phyloP scores from a whole-genome alignment of 2,329 filamentous ascomycete species.

The Epichloe sp. region DNA sequence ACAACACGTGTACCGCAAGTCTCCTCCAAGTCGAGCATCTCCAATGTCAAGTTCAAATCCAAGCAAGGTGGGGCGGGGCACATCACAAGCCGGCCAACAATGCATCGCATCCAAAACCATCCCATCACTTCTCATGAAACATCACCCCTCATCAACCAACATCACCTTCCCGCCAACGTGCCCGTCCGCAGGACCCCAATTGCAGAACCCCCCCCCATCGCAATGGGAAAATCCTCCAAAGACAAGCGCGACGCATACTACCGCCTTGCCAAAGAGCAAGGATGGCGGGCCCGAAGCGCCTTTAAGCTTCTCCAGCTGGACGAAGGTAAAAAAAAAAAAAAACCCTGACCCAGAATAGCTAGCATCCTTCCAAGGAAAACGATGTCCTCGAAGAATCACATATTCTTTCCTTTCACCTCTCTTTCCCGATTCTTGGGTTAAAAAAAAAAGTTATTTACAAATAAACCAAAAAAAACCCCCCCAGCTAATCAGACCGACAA shows the following conservation, averaged over 20 bases:
- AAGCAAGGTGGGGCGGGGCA: no score
- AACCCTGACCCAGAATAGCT: neutral
- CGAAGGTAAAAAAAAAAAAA: conserved; percentile 36
- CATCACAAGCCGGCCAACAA: neutral
- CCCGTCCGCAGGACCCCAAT: neutral
- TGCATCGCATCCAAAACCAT: neutral
- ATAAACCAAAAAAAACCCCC: neutral
- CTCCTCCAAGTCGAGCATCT: no score
- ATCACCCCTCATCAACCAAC: no score
- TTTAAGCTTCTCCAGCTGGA: conserved; percentile 97
- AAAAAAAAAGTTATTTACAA: neutral
- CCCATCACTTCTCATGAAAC: neutral
- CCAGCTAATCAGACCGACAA: neutral
- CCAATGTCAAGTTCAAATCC: no score
- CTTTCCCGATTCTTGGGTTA: conserved; percentile 1
- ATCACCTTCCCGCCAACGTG: neutral
- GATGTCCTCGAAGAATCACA: no score
- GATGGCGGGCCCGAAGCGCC: conserved; percentile 89
- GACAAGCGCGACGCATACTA: conserved; percentile 99
- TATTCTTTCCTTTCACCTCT: no score
- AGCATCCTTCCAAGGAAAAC: neutral
- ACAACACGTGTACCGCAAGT: no score
- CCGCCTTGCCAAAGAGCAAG: conserved; percentile 93
- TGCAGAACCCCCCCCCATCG: neutral
- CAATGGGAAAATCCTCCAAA: conserved; percentile 95